phyloP scores from a whole-genome alignment of 1,284 basidiomycete genomes.

The Ceratobasidium sp. region DNA sequence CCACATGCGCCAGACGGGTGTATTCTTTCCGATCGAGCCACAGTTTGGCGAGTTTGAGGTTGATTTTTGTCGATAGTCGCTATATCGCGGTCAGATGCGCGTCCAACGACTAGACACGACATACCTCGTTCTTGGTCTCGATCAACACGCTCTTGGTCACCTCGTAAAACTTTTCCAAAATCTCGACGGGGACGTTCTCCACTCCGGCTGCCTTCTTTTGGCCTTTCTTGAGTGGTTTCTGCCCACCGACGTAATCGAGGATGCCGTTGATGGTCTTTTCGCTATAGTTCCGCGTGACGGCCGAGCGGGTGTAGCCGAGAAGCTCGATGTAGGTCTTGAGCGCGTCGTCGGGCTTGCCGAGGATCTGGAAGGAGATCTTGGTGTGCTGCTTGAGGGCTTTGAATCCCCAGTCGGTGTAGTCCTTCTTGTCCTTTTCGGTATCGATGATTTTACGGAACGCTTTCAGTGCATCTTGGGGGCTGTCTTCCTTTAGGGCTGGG shows the following conservation, averaged over 20 bases:
- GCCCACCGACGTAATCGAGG: conserved; percentile 92
- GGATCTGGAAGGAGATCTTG: conserved; percentile 86
- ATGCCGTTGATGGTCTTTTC: conserved; percentile 99
- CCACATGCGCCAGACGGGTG: conserved; percentile 78
- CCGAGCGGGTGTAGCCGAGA: conserved; percentile 90
- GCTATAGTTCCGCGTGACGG: conserved; percentile 88
- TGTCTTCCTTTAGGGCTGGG: conserved; percentile 88
- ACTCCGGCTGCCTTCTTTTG: conserved; percentile 47
- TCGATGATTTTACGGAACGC: conserved; percentile 89
- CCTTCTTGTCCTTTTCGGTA: conserved; percentile 77
- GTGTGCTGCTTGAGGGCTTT: conserved; percentile 98
- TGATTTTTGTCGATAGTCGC: conserved; percentile 94
- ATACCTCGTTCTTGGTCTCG: conserved; percentile 94
- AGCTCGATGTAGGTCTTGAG: conserved; percentile 85
- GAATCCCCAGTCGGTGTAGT: conserved; percentile 92
- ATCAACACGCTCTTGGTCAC: conserved; percentile 88
- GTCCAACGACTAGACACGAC: neutral
- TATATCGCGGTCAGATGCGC: conserved; percentile 48
- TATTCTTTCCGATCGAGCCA: conserved; percentile 98
- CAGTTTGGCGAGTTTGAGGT: conserved; percentile 95
- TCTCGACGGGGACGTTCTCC: conserved; percentile 73
- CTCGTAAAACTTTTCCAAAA: conserved; percentile 94
- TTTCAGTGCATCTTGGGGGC: conserved; percentile 85
- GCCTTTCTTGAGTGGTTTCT: conserved; percentile 60
- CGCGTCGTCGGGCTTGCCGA: conserved; percentile 83